A percentile compares a stretch with the other conserved stretches of the same genome.
These are phyloP conservation scores for Polyplosphaeria fusca DNA, from an alignment of 495 filamentous ascomycete genomes.

Conservation along the genomic window DNA sequence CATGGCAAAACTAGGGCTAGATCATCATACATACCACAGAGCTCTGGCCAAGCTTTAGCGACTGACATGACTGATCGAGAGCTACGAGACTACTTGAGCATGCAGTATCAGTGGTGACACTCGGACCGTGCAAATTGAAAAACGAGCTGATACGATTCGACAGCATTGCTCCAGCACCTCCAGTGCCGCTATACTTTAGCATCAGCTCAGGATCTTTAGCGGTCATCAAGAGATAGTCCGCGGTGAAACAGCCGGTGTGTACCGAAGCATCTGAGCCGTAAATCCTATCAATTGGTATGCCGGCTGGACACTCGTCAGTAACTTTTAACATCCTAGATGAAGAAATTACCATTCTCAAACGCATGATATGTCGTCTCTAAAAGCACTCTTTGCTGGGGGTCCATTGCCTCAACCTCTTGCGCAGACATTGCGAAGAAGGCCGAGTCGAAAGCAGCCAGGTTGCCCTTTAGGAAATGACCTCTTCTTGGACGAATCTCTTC, in stretches of 20 bases:
- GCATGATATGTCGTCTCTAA: slow-evolving; percentile 17
- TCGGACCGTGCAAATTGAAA: slow-evolving; percentile 12
- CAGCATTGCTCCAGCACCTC: slow-evolving; percentile 1
- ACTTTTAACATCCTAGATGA: background rate
- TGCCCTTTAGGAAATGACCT: slow-evolving; percentile 12
- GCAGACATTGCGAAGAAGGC: slow-evolving; percentile 27
- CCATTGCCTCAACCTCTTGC: slow-evolving; percentile 23
- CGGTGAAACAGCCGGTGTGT: slow-evolving; percentile 6
- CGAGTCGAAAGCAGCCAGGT: slow-evolving; percentile 21
- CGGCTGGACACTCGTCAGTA: slow-evolving; percentile 4
- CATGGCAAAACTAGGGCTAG: background rate
- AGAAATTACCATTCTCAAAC: slow-evolving; percentile 18
- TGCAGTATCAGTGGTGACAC: slow-evolving; percentile 15
- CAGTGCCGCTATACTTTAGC: slow-evolving; percentile 10
- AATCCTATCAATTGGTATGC: slow-evolving; percentile 10
- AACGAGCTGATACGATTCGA: slow-evolving; percentile 21
- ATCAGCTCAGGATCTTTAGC: slow-evolving; percentile 31
- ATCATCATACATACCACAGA: background rate
- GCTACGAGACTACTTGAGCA: slow-evolving; percentile 19
- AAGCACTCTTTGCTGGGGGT: slow-evolving; percentile 20
- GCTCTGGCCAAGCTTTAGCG: slow-evolving; percentile 1
- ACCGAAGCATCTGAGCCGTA: background rate
- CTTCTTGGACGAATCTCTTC: background rate
- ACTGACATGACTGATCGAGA: slow-evolving; percentile 19
- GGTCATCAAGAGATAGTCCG: background rate